These are phyloP conservation scores for Penicillium glabrum DNA, from an alignment of 2,329 filamentous ascomycete species.

Conservation along the genomic window DNA sequence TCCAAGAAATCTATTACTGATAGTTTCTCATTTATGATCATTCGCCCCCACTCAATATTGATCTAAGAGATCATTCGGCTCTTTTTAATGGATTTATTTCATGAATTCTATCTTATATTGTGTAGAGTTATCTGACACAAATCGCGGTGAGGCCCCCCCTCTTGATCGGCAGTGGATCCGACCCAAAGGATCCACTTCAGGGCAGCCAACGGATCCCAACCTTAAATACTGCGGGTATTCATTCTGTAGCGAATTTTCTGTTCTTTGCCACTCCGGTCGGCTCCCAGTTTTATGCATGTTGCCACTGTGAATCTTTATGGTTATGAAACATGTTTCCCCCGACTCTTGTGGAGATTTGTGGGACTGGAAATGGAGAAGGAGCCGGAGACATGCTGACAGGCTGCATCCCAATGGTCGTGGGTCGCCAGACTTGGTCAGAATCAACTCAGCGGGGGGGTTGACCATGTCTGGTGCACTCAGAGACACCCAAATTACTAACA, in stretches of 20 bases:
- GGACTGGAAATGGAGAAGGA: neutral
- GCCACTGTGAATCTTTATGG: neutral
- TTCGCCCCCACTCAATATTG: neutral
- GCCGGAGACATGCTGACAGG: neutral
- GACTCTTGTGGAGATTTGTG: neutral
- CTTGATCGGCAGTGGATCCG: conserved; percentile 14
- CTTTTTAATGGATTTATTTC: neutral
- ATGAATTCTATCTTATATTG: neutral
- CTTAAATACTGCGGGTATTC: conserved; percentile 5
- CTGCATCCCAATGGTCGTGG: neutral
- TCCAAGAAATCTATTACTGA: neutral
- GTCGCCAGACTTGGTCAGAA: neutral
- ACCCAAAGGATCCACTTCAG: conserved; percentile 10
- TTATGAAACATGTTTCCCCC: neutral
- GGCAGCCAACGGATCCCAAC: conserved; percentile 14
- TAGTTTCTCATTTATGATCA: neutral
- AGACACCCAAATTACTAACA: neutral
- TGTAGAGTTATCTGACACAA: neutral
- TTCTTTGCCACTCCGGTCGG: neutral
- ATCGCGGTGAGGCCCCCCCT: conserved; percentile 7
- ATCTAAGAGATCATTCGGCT: neutral
- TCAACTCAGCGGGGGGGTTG: neutral
- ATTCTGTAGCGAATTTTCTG: neutral
- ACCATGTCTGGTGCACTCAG: neutral
- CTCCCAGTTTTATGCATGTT: neutral